Conservation (phyloP, 805 yeast species). For the Yamadazyma laniorum region DNA sequence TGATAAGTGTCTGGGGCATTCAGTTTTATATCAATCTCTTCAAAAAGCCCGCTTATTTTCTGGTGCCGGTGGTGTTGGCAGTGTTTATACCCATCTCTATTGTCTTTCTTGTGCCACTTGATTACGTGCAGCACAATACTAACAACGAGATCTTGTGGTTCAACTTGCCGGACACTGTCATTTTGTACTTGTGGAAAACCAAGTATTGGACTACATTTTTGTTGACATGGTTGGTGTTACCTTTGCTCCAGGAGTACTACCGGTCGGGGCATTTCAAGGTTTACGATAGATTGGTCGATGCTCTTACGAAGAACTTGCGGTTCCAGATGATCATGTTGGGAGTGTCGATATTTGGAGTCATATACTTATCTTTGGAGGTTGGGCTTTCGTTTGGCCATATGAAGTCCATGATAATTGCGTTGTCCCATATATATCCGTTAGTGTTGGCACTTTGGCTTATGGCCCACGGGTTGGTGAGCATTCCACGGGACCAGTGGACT, state of each 20-base stretch:
- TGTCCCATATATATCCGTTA: slow-evolving; percentile 75
- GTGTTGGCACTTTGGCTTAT: slow-evolving; percentile 76
- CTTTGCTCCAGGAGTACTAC: slow-evolving; percentile 69
- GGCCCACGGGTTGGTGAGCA: slow-evolving; percentile 74
- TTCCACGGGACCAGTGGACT: slow-evolving; percentile 54
- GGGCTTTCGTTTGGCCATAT: slow-evolving; percentile 53
- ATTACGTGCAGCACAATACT: slow-evolving; percentile 56
- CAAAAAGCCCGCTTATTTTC: slow-evolving; percentile 39
- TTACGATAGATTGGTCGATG: slow-evolving; percentile 48
- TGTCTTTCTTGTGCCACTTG: slow-evolving; percentile 71
- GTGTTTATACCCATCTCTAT: slow-evolving; percentile 75
- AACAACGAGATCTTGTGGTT: slow-evolving; percentile 38
- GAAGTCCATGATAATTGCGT: slow-evolving; percentile 67
- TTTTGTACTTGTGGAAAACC: slow-evolving; percentile 65
- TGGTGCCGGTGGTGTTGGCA: slow-evolving; percentile 52
- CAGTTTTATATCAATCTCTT: slow-evolving; percentile 35
- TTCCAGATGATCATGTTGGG: slow-evolving; percentile 60
- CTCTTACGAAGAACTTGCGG: slow-evolving; percentile 53
- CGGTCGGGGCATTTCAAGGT: slow-evolving; percentile 64
- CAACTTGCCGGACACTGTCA: slow-evolving; percentile 43
- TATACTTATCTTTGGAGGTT: slow-evolving; percentile 56
- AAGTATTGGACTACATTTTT: slow-evolving; percentile 79
- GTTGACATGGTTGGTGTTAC: slow-evolving; percentile 77
- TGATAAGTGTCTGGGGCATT: slow-evolving; percentile 25
- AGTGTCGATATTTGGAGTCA: slow-evolving; percentile 50